Evolutionary conservation across 2,329 filamentous ascomycete genomes (phyloP), one percentile per base, ranked within the genome.

Genomic region (Epichloe uncinata): DNA sequence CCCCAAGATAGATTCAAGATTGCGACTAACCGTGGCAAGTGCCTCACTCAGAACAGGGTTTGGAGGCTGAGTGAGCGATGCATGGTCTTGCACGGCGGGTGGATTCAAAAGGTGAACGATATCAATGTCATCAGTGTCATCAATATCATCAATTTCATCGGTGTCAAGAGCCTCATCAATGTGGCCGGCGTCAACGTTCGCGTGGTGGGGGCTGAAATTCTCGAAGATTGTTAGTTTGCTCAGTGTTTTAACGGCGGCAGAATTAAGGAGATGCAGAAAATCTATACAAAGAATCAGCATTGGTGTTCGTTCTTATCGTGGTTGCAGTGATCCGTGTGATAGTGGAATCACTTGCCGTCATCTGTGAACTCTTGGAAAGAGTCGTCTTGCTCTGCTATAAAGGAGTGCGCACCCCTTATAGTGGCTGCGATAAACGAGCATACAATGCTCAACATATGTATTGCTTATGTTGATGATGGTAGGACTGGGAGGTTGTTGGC

Each of bases 311-410:
- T 18, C 16, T 18, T 18, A 18, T 18, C n/a, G 0, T 37, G 5
- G n/a, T 63, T 54, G 57, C 63, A 20, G 57, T 53, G 15, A 56
- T 67, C 65, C 8, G 61, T 63, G 2, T 48, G 26, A 48, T 26
- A 0, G 6, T 48, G 63, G 45, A 8, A 57, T 50, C 8, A 0
- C 37, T 49, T 3, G 12, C 57, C 55, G 64, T 54, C 67, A 62
- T 53, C 61, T 64, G 65, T 66, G 69, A 3, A 26, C 26, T 8
- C 26, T 0, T 8, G 2, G 26, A 18, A 18, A 18, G 16, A 18
- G 16, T 18, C 16, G 16, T 18, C 16, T 18, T 18, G 16, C 16
- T 18, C 16, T 18, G 16, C 16, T 18, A 2, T 18, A 18, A 18
- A 18, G 16, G 16, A 18, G 16, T 18, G 16, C 16, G 16, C 16